A percentile compares a stretch with the other conserved stretches of the same genome.
These are phyloP conservation scores for Colletotrichum cuscutae DNA, from an alignment of 2,329 filamentous ascomycete species.

Conservation along the genomic window DNA sequence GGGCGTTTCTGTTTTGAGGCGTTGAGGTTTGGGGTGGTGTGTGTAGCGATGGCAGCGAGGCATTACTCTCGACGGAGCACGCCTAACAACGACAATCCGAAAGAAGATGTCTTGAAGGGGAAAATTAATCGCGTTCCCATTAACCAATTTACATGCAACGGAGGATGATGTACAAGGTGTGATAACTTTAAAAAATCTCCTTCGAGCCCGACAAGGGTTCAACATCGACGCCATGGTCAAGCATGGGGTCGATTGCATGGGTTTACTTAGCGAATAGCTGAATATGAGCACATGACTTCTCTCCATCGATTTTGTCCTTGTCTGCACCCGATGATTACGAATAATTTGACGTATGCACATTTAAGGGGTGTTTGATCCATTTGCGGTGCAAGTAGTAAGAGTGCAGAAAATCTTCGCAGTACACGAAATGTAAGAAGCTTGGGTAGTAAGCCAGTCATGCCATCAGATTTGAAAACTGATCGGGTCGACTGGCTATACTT, in stretches of 20 bases:
- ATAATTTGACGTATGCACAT: too few relatives aligned
- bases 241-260: constrained; percentile 17
- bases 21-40: constrained; percentile 8
- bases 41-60: constrained; percentile 3
- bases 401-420: background rate
- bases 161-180: background rate
- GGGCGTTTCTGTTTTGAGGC: background rate
- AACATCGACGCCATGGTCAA: constrained; percentile 3
- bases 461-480: background rate
- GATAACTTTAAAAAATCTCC: background rate
- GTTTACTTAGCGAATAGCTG: background rate
- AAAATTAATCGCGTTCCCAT: background rate
- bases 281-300: constrained; percentile 17
- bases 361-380: too few relatives aligned
- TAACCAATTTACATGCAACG: constrained; percentile 3
- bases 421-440: background rate
- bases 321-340: background rate
- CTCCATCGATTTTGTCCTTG: background rate
- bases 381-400: background rate
- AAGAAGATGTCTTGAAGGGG: background rate
- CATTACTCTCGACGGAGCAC: background rate
- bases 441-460: background rate
- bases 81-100: background rate
- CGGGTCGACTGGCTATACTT: background rate
- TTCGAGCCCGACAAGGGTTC: constrained; percentile 25